Conservation (phyloP, 169 alveolate genomes). For the Plasmodium falciparum region DNA sequence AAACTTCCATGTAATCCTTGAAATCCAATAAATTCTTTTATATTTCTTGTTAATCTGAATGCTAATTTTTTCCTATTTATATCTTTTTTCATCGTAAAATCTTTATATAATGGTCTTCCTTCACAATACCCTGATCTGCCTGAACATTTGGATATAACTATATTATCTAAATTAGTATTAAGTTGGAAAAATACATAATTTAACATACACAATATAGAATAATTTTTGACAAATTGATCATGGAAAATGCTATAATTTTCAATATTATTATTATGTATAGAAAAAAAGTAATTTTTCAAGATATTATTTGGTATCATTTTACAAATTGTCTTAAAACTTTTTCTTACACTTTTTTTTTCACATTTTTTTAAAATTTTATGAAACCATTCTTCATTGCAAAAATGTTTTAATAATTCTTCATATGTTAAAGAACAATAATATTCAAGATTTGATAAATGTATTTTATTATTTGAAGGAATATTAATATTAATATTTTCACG, state of each 20-base stretch:
- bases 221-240: conserved; percentile 35
- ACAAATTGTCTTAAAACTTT: conserved; percentile 40
- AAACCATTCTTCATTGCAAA: conserved; percentile 48
- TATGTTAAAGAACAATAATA: conserved; percentile 6
- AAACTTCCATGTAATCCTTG: conserved; percentile 62
- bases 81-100: conserved; percentile 5
- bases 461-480: neutral
- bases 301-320: conserved; percentile 63
- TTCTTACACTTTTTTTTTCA: conserved; percentile 30
- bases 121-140: conserved; percentile 56
- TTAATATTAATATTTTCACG: neutral
- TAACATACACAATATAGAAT: conserved; percentile 64
- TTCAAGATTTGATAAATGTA: too few relatives aligned
- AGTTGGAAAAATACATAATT: conserved; percentile 55
- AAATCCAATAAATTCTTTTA: conserved; percentile 61
- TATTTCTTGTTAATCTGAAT: conserved; percentile 61
- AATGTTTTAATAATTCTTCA: conserved; percentile 52
- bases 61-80: conserved; percentile 20
- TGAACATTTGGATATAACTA: conserved; percentile 42
- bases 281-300: conserved; percentile 52
- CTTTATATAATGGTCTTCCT: conserved; percentile 41
- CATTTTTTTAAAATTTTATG: conserved; percentile 18
- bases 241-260: conserved; percentile 37
- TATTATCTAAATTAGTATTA: conserved; percentile 33
- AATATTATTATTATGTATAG: conserved; percentile 32